These are phyloP conservation scores for Clausena lansium DNA, from an alignment of 345 rosid species.

Conservation along the genomic window DNA sequence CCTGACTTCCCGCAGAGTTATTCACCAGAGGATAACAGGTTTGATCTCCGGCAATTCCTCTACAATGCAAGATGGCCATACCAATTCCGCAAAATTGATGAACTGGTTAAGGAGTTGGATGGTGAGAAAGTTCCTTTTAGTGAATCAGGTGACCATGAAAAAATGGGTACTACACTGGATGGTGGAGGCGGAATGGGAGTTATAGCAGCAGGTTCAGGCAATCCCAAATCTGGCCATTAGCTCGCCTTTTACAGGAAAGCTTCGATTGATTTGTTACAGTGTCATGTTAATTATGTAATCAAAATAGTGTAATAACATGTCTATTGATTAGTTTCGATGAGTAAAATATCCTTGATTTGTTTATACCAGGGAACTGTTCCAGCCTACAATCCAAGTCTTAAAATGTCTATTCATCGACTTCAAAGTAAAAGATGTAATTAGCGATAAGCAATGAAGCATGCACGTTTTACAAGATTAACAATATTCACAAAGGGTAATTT, in stretches of 20 bases:
- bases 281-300: not conserved
- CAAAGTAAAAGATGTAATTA: not conserved
- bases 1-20: conserved; percentile 55
- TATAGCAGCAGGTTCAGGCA: conserved; percentile 60
- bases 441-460: no score
- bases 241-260: not conserved
- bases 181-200: conserved; percentile 51
- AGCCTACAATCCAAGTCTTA: not conserved
- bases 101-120: conserved; percentile 60
- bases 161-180: not conserved
- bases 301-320: not conserved
- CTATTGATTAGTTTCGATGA: not conserved
- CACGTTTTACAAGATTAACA: no score
- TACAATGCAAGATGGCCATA: conserved; percentile 85
- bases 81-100: conserved; percentile 82
- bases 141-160: conserved; percentile 25
- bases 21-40: conserved; percentile 93
- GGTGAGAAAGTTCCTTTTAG: conserved; percentile 52
- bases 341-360: no score
- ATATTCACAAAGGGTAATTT: no score
- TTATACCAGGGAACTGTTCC: not conserved
- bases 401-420: not conserved
- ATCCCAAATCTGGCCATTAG: conserved; percentile 60
- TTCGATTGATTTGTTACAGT: not conserved
- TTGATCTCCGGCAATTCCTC: conserved; percentile 85